Percentiles rank a stretch among this genome's conserved stretches.
These are phyloP conservation scores for Exophiala phaeomuriformis DNA, from an alignment of 2,329 filamentous ascomycete species.

Conservation along the genomic window DNA sequence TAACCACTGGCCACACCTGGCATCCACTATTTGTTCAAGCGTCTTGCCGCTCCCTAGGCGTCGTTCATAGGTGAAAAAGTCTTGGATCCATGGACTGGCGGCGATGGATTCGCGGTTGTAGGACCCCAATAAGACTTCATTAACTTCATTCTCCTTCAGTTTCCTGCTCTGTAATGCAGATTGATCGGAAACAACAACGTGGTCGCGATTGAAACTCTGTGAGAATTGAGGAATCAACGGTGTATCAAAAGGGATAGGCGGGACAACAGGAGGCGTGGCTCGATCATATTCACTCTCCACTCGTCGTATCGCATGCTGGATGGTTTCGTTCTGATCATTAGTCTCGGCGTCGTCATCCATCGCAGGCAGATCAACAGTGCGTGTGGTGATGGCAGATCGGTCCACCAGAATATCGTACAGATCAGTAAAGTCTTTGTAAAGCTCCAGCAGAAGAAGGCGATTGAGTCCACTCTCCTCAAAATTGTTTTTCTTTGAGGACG, in stretches of 20 bases:
- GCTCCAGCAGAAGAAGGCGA: constrained; percentile 66
- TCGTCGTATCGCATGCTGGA: constrained; percentile 63
- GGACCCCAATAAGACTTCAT: constrained; percentile 66
- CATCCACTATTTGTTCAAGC: constrained; percentile 40
- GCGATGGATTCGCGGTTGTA: constrained; percentile 68
- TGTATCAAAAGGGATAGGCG: constrained; percentile 83
- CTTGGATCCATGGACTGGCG: constrained; percentile 42
- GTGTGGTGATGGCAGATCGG: constrained; percentile 66
- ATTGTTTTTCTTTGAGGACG: constrained; percentile 82
- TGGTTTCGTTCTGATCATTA: constrained; percentile 49
- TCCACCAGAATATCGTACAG: constrained; percentile 87
- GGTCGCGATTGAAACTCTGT: constrained; percentile 51
- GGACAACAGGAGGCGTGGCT: constrained; percentile 79
- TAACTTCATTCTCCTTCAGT: constrained; percentile 71
- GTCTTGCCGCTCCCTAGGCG: constrained; percentile 39
- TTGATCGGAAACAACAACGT: constrained; percentile 62
- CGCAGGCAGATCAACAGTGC: constrained; percentile 62
- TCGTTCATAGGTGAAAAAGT: constrained; percentile 44
- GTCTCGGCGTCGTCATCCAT: constrained; percentile 48
- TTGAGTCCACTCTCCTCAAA: constrained; percentile 83
- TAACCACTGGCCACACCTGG: constrained; percentile 46
- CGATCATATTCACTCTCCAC: constrained; percentile 83
- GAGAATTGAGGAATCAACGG: constrained; percentile 67
- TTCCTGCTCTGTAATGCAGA: constrained; percentile 65
- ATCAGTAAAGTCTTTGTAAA: constrained; percentile 79